These are phyloP conservation scores for Aspergillus nanangensis DNA, from an alignment of 495 filamentous ascomycete species.

Conservation along the genomic window DNA sequence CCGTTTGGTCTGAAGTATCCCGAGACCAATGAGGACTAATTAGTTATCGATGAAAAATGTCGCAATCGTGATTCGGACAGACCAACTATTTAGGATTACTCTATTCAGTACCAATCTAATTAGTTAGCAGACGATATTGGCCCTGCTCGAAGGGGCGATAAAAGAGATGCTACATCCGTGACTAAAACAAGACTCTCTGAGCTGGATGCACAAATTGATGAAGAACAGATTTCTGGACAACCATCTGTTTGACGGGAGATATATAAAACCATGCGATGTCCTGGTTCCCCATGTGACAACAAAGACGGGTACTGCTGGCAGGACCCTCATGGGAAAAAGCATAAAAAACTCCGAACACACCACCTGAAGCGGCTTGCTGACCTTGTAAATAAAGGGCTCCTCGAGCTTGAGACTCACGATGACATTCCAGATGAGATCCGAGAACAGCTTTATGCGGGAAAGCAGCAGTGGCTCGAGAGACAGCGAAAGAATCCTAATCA, in stretches of 20 bases:
- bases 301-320: conserved; percentile 22
- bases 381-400: conserved; percentile 21
- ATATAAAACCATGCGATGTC: conserved; percentile 26
- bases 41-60: too few species aligned
- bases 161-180: conserved; percentile 1
- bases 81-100: too few species aligned
- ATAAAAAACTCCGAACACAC: conserved; percentile 24
- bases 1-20: too few species aligned
- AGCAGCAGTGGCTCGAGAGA: conserved; percentile 20
- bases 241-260: conserved; percentile 19
- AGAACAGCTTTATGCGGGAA: conserved; percentile 19
- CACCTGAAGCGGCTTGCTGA: conserved; percentile 18
- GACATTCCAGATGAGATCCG: conserved; percentile 21
- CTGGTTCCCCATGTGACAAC: conserved; percentile 16
- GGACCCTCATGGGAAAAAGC: conserved; percentile 25
- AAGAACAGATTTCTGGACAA: conserved; percentile 1
- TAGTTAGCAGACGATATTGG: too few species aligned
- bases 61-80: too few species aligned
- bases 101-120: too few species aligned
- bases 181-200: conserved; percentile 2
- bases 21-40: too few species aligned
- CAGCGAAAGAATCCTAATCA: too few species aligned
- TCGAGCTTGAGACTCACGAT: conserved; percentile 19
- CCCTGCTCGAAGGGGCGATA: too few species aligned
- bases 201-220: conserved; percentile 2